A percentile compares a stretch with the other conserved stretches of the same genome.
Conservation (phyloP, 2,329 filamentous ascomycete genomes). For the Fusarium algeriense region DNA sequence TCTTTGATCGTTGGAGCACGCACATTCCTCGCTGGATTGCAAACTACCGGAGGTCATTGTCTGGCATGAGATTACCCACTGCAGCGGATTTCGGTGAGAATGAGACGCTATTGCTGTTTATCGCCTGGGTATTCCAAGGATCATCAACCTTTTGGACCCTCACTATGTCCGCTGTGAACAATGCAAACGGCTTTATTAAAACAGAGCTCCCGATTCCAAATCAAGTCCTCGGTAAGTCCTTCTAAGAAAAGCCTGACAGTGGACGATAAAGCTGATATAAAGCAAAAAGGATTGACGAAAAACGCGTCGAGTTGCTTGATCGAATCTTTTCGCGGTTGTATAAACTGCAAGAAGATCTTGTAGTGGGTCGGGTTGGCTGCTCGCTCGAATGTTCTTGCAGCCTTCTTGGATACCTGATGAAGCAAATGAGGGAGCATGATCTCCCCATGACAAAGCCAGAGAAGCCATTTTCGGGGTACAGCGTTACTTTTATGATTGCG, state of each 20-base stretch:
- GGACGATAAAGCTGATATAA: neutral
- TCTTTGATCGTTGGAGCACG: neutral
- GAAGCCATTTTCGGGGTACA: neutral
- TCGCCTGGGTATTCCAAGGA: neutral
- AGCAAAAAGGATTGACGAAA: neutral
- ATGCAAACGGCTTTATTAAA: neutral
- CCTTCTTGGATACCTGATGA: neutral
- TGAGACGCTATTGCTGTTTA: neutral
- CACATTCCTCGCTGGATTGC: fast-evolving
- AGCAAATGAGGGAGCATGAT: neutral
- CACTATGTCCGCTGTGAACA: neutral
- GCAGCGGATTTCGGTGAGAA: neutral
- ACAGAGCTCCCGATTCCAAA: neutral
- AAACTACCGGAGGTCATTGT: neutral
- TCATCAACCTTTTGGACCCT: neutral
- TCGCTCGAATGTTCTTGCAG: neutral
- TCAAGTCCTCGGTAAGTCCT: neutral
- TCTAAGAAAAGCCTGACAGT: too few species aligned
- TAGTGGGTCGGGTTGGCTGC: neutral
- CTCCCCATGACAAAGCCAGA: neutral
- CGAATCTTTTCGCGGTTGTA: neutral
- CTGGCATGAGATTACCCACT: too few species aligned
- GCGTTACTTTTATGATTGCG: neutral
- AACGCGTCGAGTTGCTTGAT: neutral
- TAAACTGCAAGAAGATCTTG: neutral